These are phyloP conservation scores for Monilinia vaccinii-corymbosi DNA, from an alignment of 2,329 filamentous ascomycete genomes.

Conservation along the genomic window DNA sequence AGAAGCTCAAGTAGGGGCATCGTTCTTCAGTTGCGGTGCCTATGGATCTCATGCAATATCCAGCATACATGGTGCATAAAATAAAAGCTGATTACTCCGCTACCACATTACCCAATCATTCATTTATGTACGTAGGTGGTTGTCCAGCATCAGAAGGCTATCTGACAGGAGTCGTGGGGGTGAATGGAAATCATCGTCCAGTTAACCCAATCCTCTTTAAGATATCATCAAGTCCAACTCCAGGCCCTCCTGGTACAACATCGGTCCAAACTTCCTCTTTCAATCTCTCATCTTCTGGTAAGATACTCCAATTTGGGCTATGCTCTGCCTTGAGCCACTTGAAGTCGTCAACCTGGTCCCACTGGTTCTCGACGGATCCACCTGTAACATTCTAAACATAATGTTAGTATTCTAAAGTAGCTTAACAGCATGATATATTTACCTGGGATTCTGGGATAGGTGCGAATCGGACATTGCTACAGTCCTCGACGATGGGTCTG, in stretches of 20 bases:
- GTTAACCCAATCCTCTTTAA: conserved; percentile 41
- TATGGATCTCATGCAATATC: neutral
- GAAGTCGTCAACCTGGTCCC: conserved; percentile 92
- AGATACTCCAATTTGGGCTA: conserved; percentile 78
- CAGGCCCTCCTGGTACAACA: conserved; percentile 54
- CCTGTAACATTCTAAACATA: conserved; percentile 20
- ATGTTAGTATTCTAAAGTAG: conserved; percentile 7
- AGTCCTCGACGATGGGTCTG: conserved; percentile 91
- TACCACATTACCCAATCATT: neutral
- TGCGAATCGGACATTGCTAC: conserved; percentile 67
- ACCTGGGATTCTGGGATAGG: conserved; percentile 63
- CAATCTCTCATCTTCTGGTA: conserved; percentile 53
- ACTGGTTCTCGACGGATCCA: conserved; percentile 51
- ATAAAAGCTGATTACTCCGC: neutral
- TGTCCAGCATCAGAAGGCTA: neutral
- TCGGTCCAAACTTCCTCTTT: conserved; percentile 58
- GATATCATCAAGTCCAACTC: conserved; percentile 55
- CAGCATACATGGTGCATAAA: neutral
- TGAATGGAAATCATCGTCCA: conserved; percentile 2
- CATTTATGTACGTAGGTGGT: neutral
- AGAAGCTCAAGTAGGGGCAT: neutral
- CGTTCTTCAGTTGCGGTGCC: neutral
- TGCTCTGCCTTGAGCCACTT: conserved; percentile 85
- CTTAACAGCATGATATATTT: conserved; percentile 30
- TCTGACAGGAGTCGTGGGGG: too few relatives aligned